Evolutionary conservation across 1,284 basidiomycete genomes (phyloP).

Genomic region (Tremellales sp.): DNA sequence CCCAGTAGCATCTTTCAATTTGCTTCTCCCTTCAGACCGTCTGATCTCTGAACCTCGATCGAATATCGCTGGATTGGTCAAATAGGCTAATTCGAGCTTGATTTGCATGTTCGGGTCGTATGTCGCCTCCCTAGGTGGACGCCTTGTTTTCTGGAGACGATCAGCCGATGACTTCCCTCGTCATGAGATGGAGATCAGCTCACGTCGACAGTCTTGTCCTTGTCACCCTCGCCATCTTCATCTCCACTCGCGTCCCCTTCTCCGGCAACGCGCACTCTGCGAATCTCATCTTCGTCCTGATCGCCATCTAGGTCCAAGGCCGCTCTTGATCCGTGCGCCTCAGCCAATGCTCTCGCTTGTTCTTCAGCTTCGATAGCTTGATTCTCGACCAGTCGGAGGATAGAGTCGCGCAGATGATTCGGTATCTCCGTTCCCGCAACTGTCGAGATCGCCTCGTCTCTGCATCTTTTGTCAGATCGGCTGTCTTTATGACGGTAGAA

Average conservation of each 20-base stretch:
- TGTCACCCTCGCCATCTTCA: constrained; percentile 22
- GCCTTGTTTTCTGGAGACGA: constrained; percentile 1
- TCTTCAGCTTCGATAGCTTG: constrained; percentile 66
- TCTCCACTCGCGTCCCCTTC: constrained; percentile 27
- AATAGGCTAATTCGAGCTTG: constrained; percentile 66
- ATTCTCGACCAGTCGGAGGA: constrained; percentile 68
- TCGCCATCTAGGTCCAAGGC: constrained; percentile 38
- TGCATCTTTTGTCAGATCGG: neutral
- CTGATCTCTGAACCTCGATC: constrained; percentile 69
- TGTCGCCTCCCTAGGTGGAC: neutral
- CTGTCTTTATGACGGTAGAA: constrained; percentile 11
- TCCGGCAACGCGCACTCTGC: constrained; percentile 13
- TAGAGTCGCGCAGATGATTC: constrained; percentile 71
- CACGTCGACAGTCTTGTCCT: constrained; percentile 13
- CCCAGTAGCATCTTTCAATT: constrained; percentile 65
- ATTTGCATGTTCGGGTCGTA: constrained; percentile 52
- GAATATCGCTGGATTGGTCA: constrained; percentile 67
- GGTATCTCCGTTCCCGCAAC: constrained; percentile 48
- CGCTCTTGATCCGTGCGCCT: constrained; percentile 20
- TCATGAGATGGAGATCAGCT: neutral
- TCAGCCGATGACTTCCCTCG: neutral
- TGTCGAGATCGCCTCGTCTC: neutral
- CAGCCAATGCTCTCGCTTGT: constrained; percentile 50
- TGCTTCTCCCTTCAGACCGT: constrained; percentile 60
- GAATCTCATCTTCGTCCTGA: constrained; percentile 49